A percentile compares a stretch with the other conserved stretches of the same genome.
These are phyloP conservation scores for Ustilago vetiveriae DNA, from an alignment of 1,284 basidiomycete genomes.

Conservation along the genomic window DNA sequence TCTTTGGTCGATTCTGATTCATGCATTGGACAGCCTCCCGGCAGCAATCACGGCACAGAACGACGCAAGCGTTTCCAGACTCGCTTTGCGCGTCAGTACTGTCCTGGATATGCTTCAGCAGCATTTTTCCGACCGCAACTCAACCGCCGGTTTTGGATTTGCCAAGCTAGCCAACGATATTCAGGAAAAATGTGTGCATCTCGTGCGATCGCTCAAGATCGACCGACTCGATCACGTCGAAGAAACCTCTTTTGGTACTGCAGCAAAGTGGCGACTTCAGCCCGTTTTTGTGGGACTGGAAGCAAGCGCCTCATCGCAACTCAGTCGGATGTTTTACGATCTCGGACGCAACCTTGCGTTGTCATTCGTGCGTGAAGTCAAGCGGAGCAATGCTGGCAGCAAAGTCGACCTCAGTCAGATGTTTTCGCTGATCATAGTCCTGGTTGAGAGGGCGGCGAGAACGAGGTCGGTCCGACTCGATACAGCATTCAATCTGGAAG, in stretches of 20 bases:
- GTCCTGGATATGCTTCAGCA: conserved; percentile 4
- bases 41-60: conserved; percentile 9
- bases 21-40: conserved; percentile 16
- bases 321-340: conserved; percentile 22
- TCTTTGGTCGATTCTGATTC: conserved; percentile 14
- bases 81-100: conserved; percentile 19
- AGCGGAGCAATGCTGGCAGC: background rate
- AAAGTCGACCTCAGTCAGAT: conserved; percentile 2
- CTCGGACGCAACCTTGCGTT: conserved; percentile 19
- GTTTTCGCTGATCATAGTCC: conserved; percentile 13
- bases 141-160: background rate
- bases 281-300: conserved; percentile 17
- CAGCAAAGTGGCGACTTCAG: conserved; percentile 18
- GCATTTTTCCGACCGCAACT: background rate
- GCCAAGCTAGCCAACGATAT: conserved; percentile 14
- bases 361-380: conserved; percentile 10
- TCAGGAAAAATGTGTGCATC: conserved; percentile 1
- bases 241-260: background rate
- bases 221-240: conserved; percentile 14
- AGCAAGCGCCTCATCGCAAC: conserved; percentile 13
- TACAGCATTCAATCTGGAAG: background rate
- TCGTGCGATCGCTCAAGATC: conserved; percentile 11
- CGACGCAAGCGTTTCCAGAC: conserved; percentile 20
- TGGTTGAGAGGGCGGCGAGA: conserved; percentile 10
- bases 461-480: conserved; percentile 10